A percentile compares a stretch with the other conserved stretches of the same genome.
phyloP scores from a whole-genome alignment of 2,329 filamentous ascomycete genomes.

The Triangularia setosa region DNA sequence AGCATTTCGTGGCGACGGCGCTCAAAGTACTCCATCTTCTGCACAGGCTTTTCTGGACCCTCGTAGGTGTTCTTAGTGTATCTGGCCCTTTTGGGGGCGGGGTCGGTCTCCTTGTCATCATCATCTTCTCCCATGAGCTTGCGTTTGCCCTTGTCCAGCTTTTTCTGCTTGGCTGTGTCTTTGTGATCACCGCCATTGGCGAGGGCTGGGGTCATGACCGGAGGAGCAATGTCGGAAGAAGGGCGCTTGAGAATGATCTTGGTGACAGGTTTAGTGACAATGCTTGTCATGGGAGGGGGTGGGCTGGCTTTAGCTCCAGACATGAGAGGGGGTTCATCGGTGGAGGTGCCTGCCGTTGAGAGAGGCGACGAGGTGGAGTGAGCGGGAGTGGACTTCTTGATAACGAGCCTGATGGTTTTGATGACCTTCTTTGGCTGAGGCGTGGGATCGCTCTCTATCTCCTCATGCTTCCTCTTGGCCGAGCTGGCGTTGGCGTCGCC shows the following conservation, averaged over 20 bases:
- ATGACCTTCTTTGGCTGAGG: background rate
- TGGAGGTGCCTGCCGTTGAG: background rate
- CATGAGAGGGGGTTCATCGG: background rate
- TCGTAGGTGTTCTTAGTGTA: background rate
- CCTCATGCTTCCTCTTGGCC: background rate
- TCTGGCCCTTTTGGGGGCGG: background rate
- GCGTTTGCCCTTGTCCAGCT: background rate
- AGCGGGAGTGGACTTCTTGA: background rate
- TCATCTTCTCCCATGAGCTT: background rate
- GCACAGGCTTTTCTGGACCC: background rate
- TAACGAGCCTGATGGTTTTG: background rate
- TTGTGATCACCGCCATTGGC: background rate
- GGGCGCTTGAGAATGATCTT: background rate
- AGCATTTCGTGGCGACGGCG: slow-evolving; percentile 22
- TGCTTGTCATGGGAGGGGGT: background rate
- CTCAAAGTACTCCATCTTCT: slow-evolving; percentile 18
- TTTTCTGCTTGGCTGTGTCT: background rate
- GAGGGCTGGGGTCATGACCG: background rate
- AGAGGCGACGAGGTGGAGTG: background rate
- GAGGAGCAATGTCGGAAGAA: background rate
- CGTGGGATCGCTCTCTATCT: background rate
- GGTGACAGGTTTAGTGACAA: background rate
- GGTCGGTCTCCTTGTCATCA: background rate
- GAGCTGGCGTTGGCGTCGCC: background rate
- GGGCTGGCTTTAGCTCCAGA: background rate